Conservation (phyloP, 2,329 filamentous ascomycete species). For the Bipolaris cookei region DNA sequence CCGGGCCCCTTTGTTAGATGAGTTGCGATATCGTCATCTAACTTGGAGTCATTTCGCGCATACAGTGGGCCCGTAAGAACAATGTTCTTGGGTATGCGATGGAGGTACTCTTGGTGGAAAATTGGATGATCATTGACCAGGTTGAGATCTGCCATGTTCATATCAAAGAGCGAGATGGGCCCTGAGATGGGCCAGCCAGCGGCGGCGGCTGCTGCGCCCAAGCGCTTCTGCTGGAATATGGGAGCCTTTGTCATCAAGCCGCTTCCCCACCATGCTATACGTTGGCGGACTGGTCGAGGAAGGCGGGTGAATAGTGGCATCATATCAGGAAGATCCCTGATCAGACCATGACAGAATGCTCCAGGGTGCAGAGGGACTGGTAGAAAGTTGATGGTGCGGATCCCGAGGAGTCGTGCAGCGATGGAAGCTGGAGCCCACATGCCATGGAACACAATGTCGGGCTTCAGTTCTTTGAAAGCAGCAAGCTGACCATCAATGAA, state of each 20-base stretch:
- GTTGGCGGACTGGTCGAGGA: conserved; percentile 36
- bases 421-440: conserved; percentile 45
- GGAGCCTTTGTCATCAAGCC: conserved; percentile 41
- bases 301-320: conserved; percentile 42
- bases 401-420: conserved; percentile 39
- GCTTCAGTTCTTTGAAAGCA: conserved; percentile 37
- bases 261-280: conserved; percentile 36
- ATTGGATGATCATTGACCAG: conserved; percentile 43
- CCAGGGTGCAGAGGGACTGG: conserved; percentile 40
- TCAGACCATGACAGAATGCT: conserved; percentile 38
- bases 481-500: conserved; percentile 44
- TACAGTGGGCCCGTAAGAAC: conserved; percentile 41
- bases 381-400: conserved; percentile 44
- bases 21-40: conserved; percentile 36
- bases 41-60: conserved; percentile 28
- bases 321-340: conserved; percentile 42
- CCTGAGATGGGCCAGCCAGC: conserved; percentile 39
- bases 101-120: conserved; percentile 41
- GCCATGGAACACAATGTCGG: conserved; percentile 44
- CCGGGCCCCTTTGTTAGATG: conserved; percentile 35
- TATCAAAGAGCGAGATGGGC: conserved; percentile 43
- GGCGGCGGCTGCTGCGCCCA: conserved; percentile 39
- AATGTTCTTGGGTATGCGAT: conserved; percentile 40
- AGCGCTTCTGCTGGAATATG: conserved; percentile 41
- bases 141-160: conserved; percentile 46